Evolutionary conservation across 495 filamentous ascomycete genomes (phyloP), one percentile per base, ranked within the genome.

Genomic region (Aspergillus ellipticus): DNA sequence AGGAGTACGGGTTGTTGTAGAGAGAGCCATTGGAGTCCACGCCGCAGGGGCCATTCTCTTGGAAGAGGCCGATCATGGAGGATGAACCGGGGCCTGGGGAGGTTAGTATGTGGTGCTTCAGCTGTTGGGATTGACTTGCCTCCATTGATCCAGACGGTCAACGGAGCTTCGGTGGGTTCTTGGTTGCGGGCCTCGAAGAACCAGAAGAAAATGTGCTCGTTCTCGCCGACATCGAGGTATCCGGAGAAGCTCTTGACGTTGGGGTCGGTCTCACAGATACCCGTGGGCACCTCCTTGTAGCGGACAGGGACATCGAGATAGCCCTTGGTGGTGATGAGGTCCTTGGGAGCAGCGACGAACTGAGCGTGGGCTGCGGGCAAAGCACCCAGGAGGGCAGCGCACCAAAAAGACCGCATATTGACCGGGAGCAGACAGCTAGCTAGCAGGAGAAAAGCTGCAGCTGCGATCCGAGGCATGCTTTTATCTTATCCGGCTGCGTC

Each of bases 121-220:
- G 11, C 37, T 55, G 13, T 11, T 16, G 21, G 7, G 19, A 9
- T 19, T 10, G 37, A 19, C 42, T 35, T 54, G 22, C 68, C 66
- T 43, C 84, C 83, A 62, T 85, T 85, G 63, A 87, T 79, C 82
- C 83, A 87, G 15, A 86, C 76, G 0, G 84, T 85, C 35, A 85
- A 58, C 0, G 81, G 81, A n/a, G 82, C 82, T 48, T 74, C 69
- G 20, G 64, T 55, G 0, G 84, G 82, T 55, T 85, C 73, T 29
- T 61, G 56, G 54, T 81, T 77, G 53, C 84, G 72, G 4, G 82
- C 70, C 62, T 86, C 82, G 57, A 86, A 86, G 60, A 85, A 85
- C 81, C 82, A 85, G 67, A 77, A 87, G 70, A 87, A 87, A 42
- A 85, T 82, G 60, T 88, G 85, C 61, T 85, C 66, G 60, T 83